Conservation (phyloP, 2,329 filamentous ascomycete species). For the Aureobasidium sp. region DNA sequence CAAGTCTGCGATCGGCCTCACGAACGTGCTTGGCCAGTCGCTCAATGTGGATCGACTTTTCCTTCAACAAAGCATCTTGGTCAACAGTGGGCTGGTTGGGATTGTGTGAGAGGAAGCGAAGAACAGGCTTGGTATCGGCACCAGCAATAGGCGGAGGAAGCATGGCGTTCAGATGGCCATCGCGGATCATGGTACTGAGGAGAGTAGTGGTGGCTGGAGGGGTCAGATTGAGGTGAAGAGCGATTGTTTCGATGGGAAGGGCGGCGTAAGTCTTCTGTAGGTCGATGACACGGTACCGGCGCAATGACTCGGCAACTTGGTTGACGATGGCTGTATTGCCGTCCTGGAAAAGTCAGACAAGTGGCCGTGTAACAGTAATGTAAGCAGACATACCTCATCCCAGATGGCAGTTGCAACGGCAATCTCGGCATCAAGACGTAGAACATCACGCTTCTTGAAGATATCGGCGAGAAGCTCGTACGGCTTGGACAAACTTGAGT, state of each 20-base stretch:
- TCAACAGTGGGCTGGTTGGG: slow-evolving; percentile 2
- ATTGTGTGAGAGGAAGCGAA: slow-evolving; percentile 42
- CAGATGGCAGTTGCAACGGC: slow-evolving; percentile 45
- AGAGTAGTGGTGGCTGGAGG: slow-evolving; percentile 45
- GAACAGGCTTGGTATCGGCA: slow-evolving; percentile 29
- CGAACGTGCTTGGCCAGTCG: slow-evolving; percentile 43
- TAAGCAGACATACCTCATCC: slow-evolving; percentile 39
- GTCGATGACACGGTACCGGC: slow-evolving; percentile 64
- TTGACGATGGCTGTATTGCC: slow-evolving; percentile 62
- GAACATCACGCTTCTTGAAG: slow-evolving; percentile 53
- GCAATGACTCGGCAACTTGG: slow-evolving; percentile 61
- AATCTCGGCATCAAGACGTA: slow-evolving; percentile 55
- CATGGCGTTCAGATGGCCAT: slow-evolving; percentile 42
- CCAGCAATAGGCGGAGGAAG: slow-evolving; percentile 36
- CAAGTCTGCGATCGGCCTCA: slow-evolving; percentile 47
- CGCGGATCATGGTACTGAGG: slow-evolving; percentile 43
- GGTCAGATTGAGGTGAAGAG: slow-evolving; percentile 41
- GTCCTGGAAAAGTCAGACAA: slow-evolving; percentile 16
- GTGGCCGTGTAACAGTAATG: not conserved
- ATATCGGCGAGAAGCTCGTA: slow-evolving; percentile 63
- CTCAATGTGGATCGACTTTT: slow-evolving; percentile 43
- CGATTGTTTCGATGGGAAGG: slow-evolving; percentile 47
- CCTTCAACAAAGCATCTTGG: slow-evolving; percentile 34
- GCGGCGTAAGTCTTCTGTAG: slow-evolving; percentile 65
- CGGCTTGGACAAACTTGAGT: slow-evolving; percentile 51